Evolutionary conservation across 1,284 basidiomycete genomes (phyloP).

Genomic region (Agroathelia rolfsii): DNA sequence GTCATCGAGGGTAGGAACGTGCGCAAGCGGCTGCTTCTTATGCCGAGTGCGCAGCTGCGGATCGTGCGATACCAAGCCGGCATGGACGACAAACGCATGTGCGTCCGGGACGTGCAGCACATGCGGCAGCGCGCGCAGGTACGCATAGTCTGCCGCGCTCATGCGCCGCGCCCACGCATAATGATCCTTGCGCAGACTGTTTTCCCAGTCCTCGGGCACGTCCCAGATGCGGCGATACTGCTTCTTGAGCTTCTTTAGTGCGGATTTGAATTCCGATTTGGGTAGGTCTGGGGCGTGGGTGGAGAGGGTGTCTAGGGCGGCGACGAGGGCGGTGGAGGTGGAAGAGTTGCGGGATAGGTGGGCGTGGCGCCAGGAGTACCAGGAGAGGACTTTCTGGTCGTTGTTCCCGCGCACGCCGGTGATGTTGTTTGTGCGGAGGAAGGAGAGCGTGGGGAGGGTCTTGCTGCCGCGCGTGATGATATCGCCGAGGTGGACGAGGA

Average conservation of each 20-base stretch:
- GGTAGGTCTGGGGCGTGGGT: neutral
- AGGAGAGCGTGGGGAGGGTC: conserved; percentile 56
- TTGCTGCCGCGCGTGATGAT: conserved; percentile 61
- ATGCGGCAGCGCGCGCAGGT: conserved; percentile 63
- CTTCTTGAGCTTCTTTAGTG: conserved; percentile 28
- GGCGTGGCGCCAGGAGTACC: conserved; percentile 68
- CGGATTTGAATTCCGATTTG: conserved; percentile 17
- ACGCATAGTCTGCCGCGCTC: conserved; percentile 48
- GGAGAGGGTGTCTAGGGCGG: conserved; percentile 7
- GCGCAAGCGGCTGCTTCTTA: conserved; percentile 56
- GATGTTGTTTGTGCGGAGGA: conserved; percentile 50
- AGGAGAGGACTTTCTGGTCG: conserved; percentile 81
- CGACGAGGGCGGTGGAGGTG: conserved; percentile 5
- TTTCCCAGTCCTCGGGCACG: conserved; percentile 27
- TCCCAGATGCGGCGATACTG: conserved; percentile 20
- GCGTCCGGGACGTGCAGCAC: conserved; percentile 68
- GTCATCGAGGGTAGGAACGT: conserved; percentile 31
- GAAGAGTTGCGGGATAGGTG: conserved; percentile 12
- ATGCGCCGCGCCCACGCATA: conserved; percentile 65
- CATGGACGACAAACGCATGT: conserved; percentile 76
- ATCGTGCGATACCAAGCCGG: conserved; percentile 68
- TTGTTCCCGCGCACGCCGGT: conserved; percentile 85
- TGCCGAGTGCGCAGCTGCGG: conserved; percentile 39
- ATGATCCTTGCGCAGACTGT: conserved; percentile 41
- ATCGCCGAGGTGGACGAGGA: conserved; percentile 75